Percentiles rank a stretch among this genome's conserved stretches.
These are phyloP conservation scores for Pseudopithomyces chartarum DNA, from an alignment of 2,329 filamentous ascomycete species.

Conservation along the genomic window DNA sequence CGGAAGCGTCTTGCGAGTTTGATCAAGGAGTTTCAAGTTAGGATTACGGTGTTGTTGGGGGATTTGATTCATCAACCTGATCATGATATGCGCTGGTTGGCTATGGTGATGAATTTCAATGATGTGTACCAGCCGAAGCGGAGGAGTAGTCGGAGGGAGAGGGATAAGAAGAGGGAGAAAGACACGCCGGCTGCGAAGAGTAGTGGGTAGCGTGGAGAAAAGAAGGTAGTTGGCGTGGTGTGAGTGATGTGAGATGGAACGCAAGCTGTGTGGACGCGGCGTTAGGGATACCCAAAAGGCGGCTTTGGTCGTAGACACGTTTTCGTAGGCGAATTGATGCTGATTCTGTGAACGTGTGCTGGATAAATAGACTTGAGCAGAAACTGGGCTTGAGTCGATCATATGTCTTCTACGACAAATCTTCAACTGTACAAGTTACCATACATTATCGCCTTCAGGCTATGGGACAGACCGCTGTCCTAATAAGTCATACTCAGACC, in stretches of 20 bases:
- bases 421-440: no score
- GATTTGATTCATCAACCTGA: conserved; percentile 93
- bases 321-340: no score
- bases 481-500: no score
- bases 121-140: conserved; percentile 85
- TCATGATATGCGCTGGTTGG: conserved; percentile 92
- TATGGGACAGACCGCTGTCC: no score
- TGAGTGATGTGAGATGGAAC: no score
- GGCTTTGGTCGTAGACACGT: not conserved
- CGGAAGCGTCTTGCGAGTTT: conserved; percentile 74
- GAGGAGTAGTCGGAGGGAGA: conserved; percentile 56
- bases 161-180: conserved; percentile 32
- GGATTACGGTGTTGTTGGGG: conserved; percentile 81
- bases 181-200: conserved; percentile 18
- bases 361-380: no score
- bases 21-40: conserved; percentile 74
- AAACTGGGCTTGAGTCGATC: no score
- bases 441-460: no score
- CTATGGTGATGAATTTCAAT: conserved; percentile 99
- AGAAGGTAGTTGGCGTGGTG: not conserved
- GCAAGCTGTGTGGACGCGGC: not conserved
- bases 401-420: no score
- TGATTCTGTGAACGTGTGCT: no score
- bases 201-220: not conserved
- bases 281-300: not conserved